Evolutionary conservation across 495 filamentous ascomycete genomes (phyloP), one percentile per base, ranked within the genome.

Genomic region (Collariella sp.): DNA sequence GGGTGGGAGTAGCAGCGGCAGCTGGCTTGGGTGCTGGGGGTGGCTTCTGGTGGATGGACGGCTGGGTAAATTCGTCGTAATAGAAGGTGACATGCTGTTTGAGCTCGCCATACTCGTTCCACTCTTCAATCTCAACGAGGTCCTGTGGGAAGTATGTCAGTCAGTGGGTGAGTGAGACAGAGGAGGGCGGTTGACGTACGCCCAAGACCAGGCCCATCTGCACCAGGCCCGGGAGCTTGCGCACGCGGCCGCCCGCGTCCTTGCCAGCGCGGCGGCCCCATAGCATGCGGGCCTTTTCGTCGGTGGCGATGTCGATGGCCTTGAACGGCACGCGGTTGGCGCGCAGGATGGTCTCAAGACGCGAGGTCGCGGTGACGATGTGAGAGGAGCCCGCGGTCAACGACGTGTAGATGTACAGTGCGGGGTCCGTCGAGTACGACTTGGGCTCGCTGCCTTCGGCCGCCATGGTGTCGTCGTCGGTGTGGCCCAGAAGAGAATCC

Each of bases 91-190:
- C 76, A 55, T 87, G 81, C 67, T 93, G 80, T 67, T 93, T 91
- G 51, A 98, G 78, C 73, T 97, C 93, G 64, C 87, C 91, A 64
- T 91, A 95, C 62, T 98, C 93, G 71, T 98, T 98, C 94, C 94
- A 97, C 66, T 97, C 93, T 73, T 98, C 93, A 52, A 96, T 80
- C 64, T 96, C 80, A 53, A 95, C 88, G 22, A 96, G 75, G 65
- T 97, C 93, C 90, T 96, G 57, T 23, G 43, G 1, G 34, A 1
- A 1, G 13, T 3, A 7, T 11, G 12, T 1, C 23, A 41, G 44
- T 55, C 24, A 54, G 56, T 29, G 24, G 16, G 29, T 13, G 26
- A 24, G 22, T 11, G 24, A 36, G 54, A 1, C 11, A 46, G 18
- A 34, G 15, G 18, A 16, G 31, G 48, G 45, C 24, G 41, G 2